These are phyloP conservation scores for Candida krabiensis DNA, from an alignment of 805 yeast genomes.

Conservation along the genomic window DNA sequence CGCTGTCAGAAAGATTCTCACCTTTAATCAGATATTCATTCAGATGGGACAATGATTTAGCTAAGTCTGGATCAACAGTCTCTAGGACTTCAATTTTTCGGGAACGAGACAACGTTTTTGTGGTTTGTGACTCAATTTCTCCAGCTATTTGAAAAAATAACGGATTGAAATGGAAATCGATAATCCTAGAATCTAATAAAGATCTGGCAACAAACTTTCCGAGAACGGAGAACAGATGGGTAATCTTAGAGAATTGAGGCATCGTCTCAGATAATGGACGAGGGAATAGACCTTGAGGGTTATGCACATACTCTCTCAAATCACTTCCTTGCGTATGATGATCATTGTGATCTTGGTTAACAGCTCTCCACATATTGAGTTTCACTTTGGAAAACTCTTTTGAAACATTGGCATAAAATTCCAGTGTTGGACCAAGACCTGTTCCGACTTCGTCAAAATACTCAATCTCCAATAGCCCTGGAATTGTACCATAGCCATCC, in stretches of 20 bases:
- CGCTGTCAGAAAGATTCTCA: conserved; percentile 4
- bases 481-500: conserved; percentile 72
- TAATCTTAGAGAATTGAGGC: conserved; percentile 40
- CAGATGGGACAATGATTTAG: conserved; percentile 56
- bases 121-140: conserved; percentile 21
- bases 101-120: conserved; percentile 10
- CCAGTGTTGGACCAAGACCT: conserved; percentile 94
- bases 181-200: conserved; percentile 79
- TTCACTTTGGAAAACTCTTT: conserved; percentile 62
- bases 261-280: conserved; percentile 42
- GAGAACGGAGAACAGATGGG: conserved; percentile 59
- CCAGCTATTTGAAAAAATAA: conserved; percentile 65
- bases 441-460: conserved; percentile 92
- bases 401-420: conserved; percentile 83
- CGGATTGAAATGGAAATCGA: conserved; percentile 77
- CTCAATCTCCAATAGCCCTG: conserved; percentile 82
- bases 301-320: conserved; percentile 38
- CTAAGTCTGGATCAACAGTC: conserved; percentile 57
- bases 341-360: conserved; percentile 8
- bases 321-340: too few relatives aligned
- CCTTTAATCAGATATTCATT: conserved; percentile 38
- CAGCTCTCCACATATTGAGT: conserved; percentile 68
- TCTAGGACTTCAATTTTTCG: conserved; percentile 39
- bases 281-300: conserved; percentile 69
- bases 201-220: conserved; percentile 90